These are phyloP conservation scores for Syncephalastrum racemosum DNA, from an alignment of 371 early-diverging fungal genomes.

Conservation along the genomic window DNA sequence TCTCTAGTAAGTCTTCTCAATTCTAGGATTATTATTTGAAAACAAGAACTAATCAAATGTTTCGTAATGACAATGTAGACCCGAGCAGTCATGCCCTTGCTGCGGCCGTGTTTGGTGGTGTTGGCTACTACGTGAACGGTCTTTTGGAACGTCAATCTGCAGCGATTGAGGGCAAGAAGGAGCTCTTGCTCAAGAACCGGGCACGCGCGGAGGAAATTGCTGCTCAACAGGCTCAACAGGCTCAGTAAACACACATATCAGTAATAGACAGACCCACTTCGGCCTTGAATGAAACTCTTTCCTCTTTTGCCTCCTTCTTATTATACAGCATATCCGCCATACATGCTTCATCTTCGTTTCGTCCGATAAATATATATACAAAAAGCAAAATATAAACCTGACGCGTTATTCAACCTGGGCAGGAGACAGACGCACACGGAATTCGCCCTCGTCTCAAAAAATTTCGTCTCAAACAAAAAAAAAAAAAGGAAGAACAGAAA, in stretches of 20 bases:
- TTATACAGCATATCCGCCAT: too few relatives aligned
- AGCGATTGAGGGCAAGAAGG: constrained; percentile 47
- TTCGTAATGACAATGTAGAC: constrained; percentile 16
- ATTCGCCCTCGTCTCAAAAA: too few relatives aligned
- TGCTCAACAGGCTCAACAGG: constrained; percentile 16
- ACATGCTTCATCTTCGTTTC: too few relatives aligned
- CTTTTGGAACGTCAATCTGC: constrained; percentile 43
- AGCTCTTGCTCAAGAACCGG: constrained; percentile 45
- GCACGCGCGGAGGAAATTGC: constrained; percentile 50
- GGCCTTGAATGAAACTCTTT: not conserved
- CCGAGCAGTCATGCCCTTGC: constrained; percentile 38
- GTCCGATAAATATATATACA: too few relatives aligned
- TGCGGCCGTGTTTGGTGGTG: constrained; percentile 46
- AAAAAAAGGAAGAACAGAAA: too few relatives aligned
- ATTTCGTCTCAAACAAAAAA: too few relatives aligned
- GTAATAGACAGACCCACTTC: not conserved
- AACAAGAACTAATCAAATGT: too few relatives aligned
- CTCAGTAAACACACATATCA: constrained; percentile 9
- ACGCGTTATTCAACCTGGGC: too few relatives aligned
- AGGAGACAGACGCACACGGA: too few relatives aligned
- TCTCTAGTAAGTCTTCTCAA: constrained; percentile 34
- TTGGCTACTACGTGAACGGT: constrained; percentile 41
- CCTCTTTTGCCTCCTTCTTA: too few relatives aligned
- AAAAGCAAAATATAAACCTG: too few relatives aligned
- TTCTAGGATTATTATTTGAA: not conserved